Base-by-base conservation (phyloP, 495 filamentous ascomycete species). In the Endocarpon pusillum region DNA sequence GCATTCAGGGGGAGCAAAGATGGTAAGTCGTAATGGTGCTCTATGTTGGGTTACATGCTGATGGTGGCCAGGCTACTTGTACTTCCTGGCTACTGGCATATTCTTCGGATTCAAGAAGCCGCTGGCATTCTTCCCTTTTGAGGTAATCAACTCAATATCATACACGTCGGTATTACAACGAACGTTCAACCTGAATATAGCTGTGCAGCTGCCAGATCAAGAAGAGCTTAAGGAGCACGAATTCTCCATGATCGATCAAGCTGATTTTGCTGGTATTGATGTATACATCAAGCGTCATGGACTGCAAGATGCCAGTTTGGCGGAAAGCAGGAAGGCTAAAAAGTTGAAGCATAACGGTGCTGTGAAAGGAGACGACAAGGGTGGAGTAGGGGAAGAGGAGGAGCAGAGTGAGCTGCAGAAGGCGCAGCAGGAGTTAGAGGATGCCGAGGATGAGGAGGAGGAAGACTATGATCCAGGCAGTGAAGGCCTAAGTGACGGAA, bases 61-160 rank as follows among this genome's bases (percentile, higher is more conserved):
- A n/a, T n/a, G n/a, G 21, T 2, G 9, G 22, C 6, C 27, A 72
- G 86, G 89, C 8, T 97, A 75, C 40, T 64, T 97, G 8, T 96
- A 92, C 55, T 78, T 96, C 48, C 62, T 94, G 4, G 69, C 78
- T 26, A 75, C 66, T 15, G 89, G 89, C 2, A 87, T 97, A 29
- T 50, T 97, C 19, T 97, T 80, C 64, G 85, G 73, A 1, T 96
- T 93, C 68, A 94, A 94, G 54, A 97, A 97, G 48, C 89, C 89
- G 0, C 58, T 97, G 17, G 45, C 82, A 11, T 94, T 83, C 61
- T 74, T 96, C 40, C 73, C 82, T 2, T 78, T 91, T 29, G 71
- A 78, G 28, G 59, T 64, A 24, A 78, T 96, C 33, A 73, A 74
- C 2, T 79, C 79, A 7, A 67, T 94, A 10, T 85, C 78, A 33